Evolutionary conservation across 805 yeast genomes (phyloP), one percentile per base, ranked within the genome.

Genomic region (Metschnikowia koreensis): DNA sequence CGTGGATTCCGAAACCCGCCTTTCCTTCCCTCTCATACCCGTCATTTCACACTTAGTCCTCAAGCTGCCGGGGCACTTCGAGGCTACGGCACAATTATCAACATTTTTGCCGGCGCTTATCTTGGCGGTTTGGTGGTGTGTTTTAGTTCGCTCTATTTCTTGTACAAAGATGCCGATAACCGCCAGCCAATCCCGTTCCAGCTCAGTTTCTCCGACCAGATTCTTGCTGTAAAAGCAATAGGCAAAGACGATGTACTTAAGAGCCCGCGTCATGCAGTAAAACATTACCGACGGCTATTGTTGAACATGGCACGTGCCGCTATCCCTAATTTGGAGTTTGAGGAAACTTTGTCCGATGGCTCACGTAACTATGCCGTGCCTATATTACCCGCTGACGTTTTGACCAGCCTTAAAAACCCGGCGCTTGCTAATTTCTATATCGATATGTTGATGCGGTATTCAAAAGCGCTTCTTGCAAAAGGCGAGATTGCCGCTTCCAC

Each of bases 241-340:
- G 70, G 73, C 53, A 74, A 74, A 53, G 79, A 74, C 55, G 79
- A 74, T 51, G 76, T 70, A 16, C 60, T 74, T 51, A 62, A 59
- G 46, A 68, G 73, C 50, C 79, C 79, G 22, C 60, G 75, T 38
- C 66, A 70, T 53, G 75, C 79, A 7, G 76, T 69, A 3, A 74
- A 74, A 52, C 78, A 74, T 60, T 74, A 74, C 57, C 55, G 75
- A 41, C 60, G 75, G 50, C 57, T 74, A 9, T 59, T 74, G 43
- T 56, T 71, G 9, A 70, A 70, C 41, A 51, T 74, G 51, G 74
- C 74, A 17, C 60, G 60, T 34, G 60, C 59, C 34, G 68, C 49
- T 11, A 57, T 63, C 43, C 65, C 69, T 3, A 55, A 57, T n/a
- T 38, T 66, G 15, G 64, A 59, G 1, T 63, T 65, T 49, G 66